Evolutionary conservation across 345 rosid genomes (phyloP), one percentile per base, ranked within the genome.

Genomic region (Orychophragmus violaceus): DNA sequence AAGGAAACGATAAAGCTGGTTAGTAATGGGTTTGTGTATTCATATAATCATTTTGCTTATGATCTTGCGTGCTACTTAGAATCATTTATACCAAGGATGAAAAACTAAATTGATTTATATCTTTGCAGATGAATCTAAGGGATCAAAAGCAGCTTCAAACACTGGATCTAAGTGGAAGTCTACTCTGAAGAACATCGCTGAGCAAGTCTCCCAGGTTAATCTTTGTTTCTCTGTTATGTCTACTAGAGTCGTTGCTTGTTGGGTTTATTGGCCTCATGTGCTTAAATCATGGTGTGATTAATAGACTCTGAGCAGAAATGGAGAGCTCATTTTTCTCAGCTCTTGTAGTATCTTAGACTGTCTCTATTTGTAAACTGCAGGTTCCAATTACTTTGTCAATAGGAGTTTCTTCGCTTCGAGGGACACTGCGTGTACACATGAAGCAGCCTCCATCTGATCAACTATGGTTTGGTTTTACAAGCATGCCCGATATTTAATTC

Each of bases 381-480:
- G 96, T 90, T 58, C 97, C 98, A 14, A 59, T 93, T 56, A 76
- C 96, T 66, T 77, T 93, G 78, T 81, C 94, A 49, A 83, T 93
- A 72, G 79, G 86, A 72, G 79, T 93, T 23, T 74, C 84, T 69
- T 82, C 85, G 18, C 82, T 93, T 70, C 86, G 90, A 32, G 98
- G 97, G 79, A 86, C 94, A 0, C 2, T 86, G 76, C 84, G 89
- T 36, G 69, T 90, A 27, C 88, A 83, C 28, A 72, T 90, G 78
- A 93, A 93, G 79, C 94, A 94, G 19, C 98, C 97, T 49, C 98
- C 98, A 60, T 83, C 98, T 3, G 98, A 93, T 81, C 97, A 82
- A 65, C 72, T 93, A 68, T 93, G 98, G 98, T 80, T 76, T 77
- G 85, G 96, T 64, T 93, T 90, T 77, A 85, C 88, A n/a, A 85